Conservation (phyloP, 495 filamentous ascomycete genomes). For the Aspergillus affinis region DNA sequence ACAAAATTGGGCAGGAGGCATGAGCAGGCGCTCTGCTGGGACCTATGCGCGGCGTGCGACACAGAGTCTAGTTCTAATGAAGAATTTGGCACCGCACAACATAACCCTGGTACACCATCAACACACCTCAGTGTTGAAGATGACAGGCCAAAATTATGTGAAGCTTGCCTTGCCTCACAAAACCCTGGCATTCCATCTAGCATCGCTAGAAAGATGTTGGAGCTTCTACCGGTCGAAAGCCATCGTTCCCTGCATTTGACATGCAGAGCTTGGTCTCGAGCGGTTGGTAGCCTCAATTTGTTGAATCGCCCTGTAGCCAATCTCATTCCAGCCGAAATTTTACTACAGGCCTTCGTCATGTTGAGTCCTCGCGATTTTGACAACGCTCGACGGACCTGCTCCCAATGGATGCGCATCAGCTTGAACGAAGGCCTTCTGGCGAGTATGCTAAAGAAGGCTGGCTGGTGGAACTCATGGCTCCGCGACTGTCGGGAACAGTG, state of each 20-base stretch:
- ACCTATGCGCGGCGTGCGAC: not conserved
- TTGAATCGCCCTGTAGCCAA: slow-evolving; percentile 30
- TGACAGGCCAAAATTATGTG: not conserved
- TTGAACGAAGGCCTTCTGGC: slow-evolving; percentile 54
- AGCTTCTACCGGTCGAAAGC: slow-evolving; percentile 8
- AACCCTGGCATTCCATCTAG: slow-evolving; percentile 6
- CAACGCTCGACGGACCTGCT: slow-evolving; percentile 63
- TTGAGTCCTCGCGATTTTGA: slow-evolving; percentile 63
- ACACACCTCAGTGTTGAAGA: not conserved
- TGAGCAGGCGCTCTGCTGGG: slow-evolving; percentile 3
- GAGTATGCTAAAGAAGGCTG: slow-evolving; percentile 55
- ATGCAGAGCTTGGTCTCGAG: slow-evolving; percentile 15
- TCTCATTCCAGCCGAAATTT: slow-evolving; percentile 58
- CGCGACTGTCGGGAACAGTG: slow-evolving; percentile 33
- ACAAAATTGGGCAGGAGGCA: not conserved
- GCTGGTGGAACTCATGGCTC: slow-evolving; percentile 55
- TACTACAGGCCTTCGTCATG: slow-evolving; percentile 57
- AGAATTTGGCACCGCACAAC: not conserved
- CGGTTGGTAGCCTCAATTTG: slow-evolving; percentile 12
- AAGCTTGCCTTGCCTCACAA: not conserved
- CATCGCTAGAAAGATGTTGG: slow-evolving; percentile 11
- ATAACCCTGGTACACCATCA: not conserved
- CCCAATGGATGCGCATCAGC: slow-evolving; percentile 63
- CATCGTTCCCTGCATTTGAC: slow-evolving; percentile 17
- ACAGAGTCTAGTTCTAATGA: not conserved